Base-by-base conservation (phyloP, 805 yeast species). In the Candida sakaeoensis region DNA sequence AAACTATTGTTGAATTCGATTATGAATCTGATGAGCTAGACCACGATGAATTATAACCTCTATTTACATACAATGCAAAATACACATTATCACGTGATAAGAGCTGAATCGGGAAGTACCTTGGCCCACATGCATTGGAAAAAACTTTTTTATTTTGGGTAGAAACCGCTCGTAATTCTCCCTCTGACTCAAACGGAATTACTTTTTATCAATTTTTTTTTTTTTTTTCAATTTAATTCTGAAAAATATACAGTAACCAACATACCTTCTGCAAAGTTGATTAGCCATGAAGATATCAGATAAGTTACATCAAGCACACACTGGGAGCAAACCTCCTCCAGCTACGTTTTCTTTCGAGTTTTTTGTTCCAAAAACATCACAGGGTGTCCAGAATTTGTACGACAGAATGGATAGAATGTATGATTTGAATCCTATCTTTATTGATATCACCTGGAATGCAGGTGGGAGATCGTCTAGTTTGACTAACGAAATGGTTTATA, bases 351-450 rank as follows among this genome's bases (percentile, higher is more conserved):
- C 98, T 33, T 91, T 90, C 54, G 99, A 93, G 72, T 93, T 87
- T 67, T 93, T 93, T 61, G 96, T 91, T 17, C 99, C 99, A 33
- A 93, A 93, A 70, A 93, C 99, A 0, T 74, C 91, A 16, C 97
- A 93, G 62, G 99, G 99, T 58, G 93, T 91, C 17, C 96, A 89
- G 60, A 93, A 93, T 59, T 71, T 93, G 43, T 91, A 90, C 66
- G 98, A 93, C 61, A 75, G 99, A 58, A 91, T 93, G 90, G 98
- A 93, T 57, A 79, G 96, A 60, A 93, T 93, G 99, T 88, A 86
- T 61, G 87, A 85, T 48, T 71, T 88, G 52, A 82, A 81, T 47
- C 99, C 99, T 2, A 79, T 85, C 48, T 93, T 93, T 61, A 81
- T 93, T 43, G 99, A 93, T 58, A 85, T 93, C 47, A 93, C 99